Evolutionary conservation across 2,329 filamentous ascomycete genomes (phyloP).

Genomic region (Alternaria sp.): DNA sequence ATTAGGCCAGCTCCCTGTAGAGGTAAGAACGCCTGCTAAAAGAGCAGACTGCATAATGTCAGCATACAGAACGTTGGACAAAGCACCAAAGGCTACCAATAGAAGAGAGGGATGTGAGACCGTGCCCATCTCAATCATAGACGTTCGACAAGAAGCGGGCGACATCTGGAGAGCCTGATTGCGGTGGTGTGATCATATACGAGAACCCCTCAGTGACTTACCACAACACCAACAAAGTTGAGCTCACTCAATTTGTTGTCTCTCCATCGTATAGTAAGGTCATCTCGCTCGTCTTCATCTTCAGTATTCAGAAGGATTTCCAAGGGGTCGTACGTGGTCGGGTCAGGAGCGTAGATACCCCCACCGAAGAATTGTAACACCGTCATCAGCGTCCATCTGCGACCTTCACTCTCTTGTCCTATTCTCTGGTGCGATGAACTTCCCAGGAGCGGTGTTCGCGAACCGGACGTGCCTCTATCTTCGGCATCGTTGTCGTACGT

Average conservation of each 20-base stretch:
- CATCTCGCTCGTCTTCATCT: conserved; percentile 44
- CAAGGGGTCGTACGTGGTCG: conserved; percentile 49
- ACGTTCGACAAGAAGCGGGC: neutral
- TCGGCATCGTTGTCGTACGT: conserved; percentile 34
- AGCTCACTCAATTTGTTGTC: conserved; percentile 53
- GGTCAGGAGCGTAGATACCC: conserved; percentile 45
- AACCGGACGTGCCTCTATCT: conserved; percentile 21
- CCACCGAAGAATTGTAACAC: conserved; percentile 44
- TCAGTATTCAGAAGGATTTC: conserved; percentile 49
- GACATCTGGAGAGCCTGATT: neutral
- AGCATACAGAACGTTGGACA: neutral
- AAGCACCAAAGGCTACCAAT: neutral
- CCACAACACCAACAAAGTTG: conserved; percentile 54
- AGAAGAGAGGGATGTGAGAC: too few relatives aligned
- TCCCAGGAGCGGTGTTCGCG: conserved; percentile 34
- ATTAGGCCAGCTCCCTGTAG: conserved; percentile 56
- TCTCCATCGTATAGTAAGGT: conserved; percentile 50
- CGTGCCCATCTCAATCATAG: neutral
- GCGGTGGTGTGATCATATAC: neutral
- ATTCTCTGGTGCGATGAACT: conserved; percentile 19
- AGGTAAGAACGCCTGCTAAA: conserved; percentile 52
- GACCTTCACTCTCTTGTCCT: conserved; percentile 2
- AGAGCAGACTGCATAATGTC: conserved; percentile 43
- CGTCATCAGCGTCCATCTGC: conserved; percentile 13
- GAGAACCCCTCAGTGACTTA: conserved; percentile 25